Percentiles rank a stretch among this genome's conserved stretches.
phyloP scores from a whole-genome alignment of 306 rosid genomes.

The Quercus agrifolia region DNA sequence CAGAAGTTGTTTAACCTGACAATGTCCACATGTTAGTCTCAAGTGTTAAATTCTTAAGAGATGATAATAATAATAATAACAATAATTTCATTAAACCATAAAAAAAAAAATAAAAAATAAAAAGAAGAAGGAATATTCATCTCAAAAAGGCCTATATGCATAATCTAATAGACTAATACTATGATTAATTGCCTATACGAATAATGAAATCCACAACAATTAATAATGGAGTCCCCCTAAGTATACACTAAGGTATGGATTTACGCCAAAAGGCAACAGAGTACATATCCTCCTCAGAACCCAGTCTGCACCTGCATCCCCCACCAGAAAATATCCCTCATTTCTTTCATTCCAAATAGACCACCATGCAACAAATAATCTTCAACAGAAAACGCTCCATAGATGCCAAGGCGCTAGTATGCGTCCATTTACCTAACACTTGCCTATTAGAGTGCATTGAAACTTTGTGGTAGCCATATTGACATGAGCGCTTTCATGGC shows the following conservation, averaged over 20 bases:
- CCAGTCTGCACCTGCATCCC: neutral
- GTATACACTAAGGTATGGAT: neutral
- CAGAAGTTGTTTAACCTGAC: slow-evolving; percentile 73
- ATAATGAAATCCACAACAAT: neutral
- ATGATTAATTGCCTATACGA: too few relatives aligned
- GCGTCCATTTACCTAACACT: neutral
- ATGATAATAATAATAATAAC: neutral
- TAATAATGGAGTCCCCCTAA: neutral
- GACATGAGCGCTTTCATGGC: neutral
- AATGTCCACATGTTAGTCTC: slow-evolving; percentile 25
- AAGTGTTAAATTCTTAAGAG: neutral
- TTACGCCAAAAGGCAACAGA: neutral
- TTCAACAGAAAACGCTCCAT: neutral
- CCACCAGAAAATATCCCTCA: neutral
- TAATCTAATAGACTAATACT: neutral
- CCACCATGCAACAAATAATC: neutral
- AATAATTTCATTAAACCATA: neutral
- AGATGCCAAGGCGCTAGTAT: neutral
- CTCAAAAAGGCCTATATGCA: neutral
- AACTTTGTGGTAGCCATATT: neutral
- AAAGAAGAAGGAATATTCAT: neutral
- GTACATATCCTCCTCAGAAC: neutral
- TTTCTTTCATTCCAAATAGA: neutral
- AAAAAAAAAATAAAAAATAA: too few relatives aligned
- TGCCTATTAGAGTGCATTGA: neutral